phyloP scores from a whole-genome alignment of 2,329 filamentous ascomycete genomes.

The Fusarium zealandicum region DNA sequence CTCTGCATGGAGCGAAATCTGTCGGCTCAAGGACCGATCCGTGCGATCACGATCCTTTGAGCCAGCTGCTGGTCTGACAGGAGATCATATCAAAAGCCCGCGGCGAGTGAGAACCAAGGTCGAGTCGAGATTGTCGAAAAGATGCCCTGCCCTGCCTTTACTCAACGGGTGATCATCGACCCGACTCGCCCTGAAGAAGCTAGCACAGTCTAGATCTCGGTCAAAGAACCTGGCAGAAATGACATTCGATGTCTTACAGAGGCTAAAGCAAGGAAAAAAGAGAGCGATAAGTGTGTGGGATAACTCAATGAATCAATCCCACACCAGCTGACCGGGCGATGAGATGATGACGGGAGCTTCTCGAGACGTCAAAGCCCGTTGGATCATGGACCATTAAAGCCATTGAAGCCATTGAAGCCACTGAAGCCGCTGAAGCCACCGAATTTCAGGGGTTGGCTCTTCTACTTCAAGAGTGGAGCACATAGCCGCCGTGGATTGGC shows the following conservation, averaged over 20 bases:
- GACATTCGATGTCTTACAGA: slow-evolving; percentile 5
- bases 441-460: neutral
- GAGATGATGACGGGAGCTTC: too few relatives aligned
- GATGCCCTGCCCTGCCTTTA: neutral
- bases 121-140: neutral
- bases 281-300: slow-evolving; percentile 18
- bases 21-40: slow-evolving; percentile 3
- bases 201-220: neutral
- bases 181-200: neutral
- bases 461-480: neutral
- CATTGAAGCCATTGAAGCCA: slow-evolving; percentile 16
- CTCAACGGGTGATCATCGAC: slow-evolving; percentile 6
- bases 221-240: neutral
- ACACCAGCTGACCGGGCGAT: too few relatives aligned
- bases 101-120: neutral
- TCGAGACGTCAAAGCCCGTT: neutral
- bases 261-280: slow-evolving; percentile 13
- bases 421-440: slow-evolving; percentile 8
- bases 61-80: neutral
- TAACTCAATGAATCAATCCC: slow-evolving; percentile 25
- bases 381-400: neutral
- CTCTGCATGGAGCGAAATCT: slow-evolving; percentile 3
- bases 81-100: neutral
- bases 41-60: neutral
- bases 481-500: slow-evolving; percentile 26